Base-by-base conservation (phyloP, 2,329 filamentous ascomycete genomes). In the Verruconis gallopava region DNA sequence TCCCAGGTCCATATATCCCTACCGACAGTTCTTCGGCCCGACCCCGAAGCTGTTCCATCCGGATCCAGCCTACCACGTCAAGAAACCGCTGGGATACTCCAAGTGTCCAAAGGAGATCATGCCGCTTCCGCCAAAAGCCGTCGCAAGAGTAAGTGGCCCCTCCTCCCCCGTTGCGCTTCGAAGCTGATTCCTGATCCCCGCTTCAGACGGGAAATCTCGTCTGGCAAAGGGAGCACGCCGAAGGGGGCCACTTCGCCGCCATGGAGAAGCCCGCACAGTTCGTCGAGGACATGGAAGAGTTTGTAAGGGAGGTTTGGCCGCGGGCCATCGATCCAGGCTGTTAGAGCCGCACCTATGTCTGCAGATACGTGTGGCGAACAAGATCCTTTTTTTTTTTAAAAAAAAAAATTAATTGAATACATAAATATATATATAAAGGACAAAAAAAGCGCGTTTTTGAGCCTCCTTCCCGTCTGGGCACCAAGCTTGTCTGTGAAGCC, bases 211-310 rank as follows among this genome's bases (percentile, higher is more conserved):
- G 52, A 6, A 36, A 42, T 25, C 30, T 42, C 3, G 30, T 37
- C 11, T 42, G 5, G 28, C 14, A 20, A 21, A 21, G 39, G 2
- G 30, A 5, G 20, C 30, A 42, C 25, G 5, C 0, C 21, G 11
- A 11, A 9, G 72, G 72, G 13, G 72, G 73, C 0, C 72, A 75
- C 54, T 75, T 74, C 50, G 69, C 72, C 13, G 59, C 60, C 4
- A 46, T 71, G 39, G 67, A 71, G 49, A 52, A 55, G 37, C 65
- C 67, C 1, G 54, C 55, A 25, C 52, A 45, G 18, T 51, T 71
- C 21, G 53, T 61, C 44, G 52, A 46, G n/a, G 68, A 71, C 55
- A 47, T 69, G 1, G 63, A 69, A 47, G 59, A 58, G 21, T 71
- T 63, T 54, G 51, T 57, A 21, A 55, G 48, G 48, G 49, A 50